A percentile compares a stretch with the other conserved stretches of the same genome.
These are phyloP conservation scores for Ceratobasidium sp. DNA, from an alignment of 1,284 basidiomycete genomes.

Conservation along the genomic window DNA sequence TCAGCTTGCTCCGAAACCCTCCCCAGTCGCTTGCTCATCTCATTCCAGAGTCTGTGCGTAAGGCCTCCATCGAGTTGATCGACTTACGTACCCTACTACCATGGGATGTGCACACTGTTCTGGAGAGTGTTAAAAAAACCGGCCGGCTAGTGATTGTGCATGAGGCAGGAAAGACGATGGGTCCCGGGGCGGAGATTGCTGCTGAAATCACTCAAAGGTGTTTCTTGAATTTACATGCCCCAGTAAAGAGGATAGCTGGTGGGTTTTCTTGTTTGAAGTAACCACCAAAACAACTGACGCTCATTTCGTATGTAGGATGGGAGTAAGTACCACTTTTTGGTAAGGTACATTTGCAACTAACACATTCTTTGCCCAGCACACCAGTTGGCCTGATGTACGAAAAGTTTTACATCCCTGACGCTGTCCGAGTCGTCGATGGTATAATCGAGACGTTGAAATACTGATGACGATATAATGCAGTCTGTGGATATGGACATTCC, in stretches of 20 bases:
- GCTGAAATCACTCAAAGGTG: slow-evolving; percentile 86
- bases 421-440: slow-evolving; percentile 81
- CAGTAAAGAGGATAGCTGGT: slow-evolving; percentile 87
- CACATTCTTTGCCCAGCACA: slow-evolving; percentile 56
- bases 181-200: slow-evolving; percentile 86
- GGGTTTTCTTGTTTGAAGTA: slow-evolving; percentile 52
- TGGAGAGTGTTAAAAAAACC: slow-evolving; percentile 83
- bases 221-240: slow-evolving; percentile 86
- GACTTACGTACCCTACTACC: slow-evolving; percentile 90
- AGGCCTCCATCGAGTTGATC: slow-evolving; percentile 84
- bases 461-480: slow-evolving; percentile 48
- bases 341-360: slow-evolving; percentile 34
- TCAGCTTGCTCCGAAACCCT: slow-evolving; percentile 72
- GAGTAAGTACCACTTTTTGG: slow-evolving; percentile 10
- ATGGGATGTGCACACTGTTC: slow-evolving; percentile 82
- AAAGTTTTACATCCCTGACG: slow-evolving; percentile 90
- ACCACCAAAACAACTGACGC: not conserved
- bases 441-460: slow-evolving; percentile 83
- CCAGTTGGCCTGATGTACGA: slow-evolving; percentile 85
- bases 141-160: slow-evolving; percentile 89
- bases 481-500: not conserved
- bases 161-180: slow-evolving; percentile 84
- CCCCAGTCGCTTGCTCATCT: slow-evolving; percentile 69
- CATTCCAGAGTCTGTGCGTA: slow-evolving; percentile 72
- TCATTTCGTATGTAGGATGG: slow-evolving; percentile 14